phyloP scores from a whole-genome alignment of 305 asterid genomes.

The Solanum chacoense region DNA sequence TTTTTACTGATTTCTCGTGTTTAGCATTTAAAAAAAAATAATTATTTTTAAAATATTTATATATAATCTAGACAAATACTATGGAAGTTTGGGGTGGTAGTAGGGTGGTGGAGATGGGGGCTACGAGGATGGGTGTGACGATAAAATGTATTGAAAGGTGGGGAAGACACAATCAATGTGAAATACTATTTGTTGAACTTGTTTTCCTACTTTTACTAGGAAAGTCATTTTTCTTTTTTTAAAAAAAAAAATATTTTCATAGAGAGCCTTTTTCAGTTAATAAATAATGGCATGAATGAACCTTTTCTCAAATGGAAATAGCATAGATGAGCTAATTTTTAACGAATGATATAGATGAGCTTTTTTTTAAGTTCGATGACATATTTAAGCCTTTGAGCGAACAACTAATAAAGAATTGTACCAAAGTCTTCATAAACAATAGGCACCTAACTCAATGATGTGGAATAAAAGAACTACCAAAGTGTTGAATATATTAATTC shows the following conservation, averaged over 20 bases:
- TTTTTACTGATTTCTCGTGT: not conserved
- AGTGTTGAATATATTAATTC: not conserved
- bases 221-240: not conserved
- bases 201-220: not conserved
- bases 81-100: not conserved
- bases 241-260: not conserved
- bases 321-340: not conserved
- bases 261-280: too few species aligned
- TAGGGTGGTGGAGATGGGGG: not conserved
- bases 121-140: not conserved
- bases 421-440: not conserved
- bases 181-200: not conserved
- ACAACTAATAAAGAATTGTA: not conserved
- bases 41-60: not conserved
- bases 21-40: not conserved
- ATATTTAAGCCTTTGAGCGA: not conserved
- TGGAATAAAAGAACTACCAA: not conserved
- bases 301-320: too few species aligned
- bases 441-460: not conserved
- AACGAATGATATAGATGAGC: too few species aligned
- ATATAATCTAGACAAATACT: not conserved
- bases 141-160: not conserved
- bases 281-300: not conserved
- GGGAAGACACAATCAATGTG: not conserved
- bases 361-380: fast-evolving